Conservation (phyloP, 148 eudicot genomes). For the Vaccinium corymbosum region DNA sequence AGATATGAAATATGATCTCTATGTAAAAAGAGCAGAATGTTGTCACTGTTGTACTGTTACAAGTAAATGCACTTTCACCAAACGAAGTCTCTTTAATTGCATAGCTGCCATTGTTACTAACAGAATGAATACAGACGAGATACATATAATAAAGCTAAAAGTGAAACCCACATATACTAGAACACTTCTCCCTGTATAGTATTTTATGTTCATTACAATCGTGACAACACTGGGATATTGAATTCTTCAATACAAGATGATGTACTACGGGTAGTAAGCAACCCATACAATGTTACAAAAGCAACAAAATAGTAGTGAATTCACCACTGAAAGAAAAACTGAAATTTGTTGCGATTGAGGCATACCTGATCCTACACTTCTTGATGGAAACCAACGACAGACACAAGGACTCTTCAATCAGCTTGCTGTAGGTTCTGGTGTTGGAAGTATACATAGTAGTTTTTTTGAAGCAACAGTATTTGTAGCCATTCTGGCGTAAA, state of each 20-base stretch:
- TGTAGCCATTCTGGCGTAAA: neutral
- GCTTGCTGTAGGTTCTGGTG: conserved; percentile 11
- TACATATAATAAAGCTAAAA: neutral
- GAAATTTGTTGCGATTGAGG: neutral
- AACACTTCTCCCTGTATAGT: neutral
- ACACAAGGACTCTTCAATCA: conserved; percentile 9
- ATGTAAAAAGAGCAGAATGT: neutral
- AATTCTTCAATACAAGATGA: conserved; percentile 15
- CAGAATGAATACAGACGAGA: neutral
- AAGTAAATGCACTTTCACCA: neutral
- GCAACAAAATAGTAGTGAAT: conserved; percentile 9
- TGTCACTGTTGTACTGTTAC: neutral
- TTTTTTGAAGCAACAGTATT: neutral
- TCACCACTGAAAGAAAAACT: conserved; percentile 10
- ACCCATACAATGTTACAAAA: neutral
- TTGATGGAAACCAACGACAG: neutral
- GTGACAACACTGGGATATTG: neutral
- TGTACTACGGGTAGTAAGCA: neutral
- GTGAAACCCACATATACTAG: neutral
- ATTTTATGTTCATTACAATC: conserved; percentile 14
- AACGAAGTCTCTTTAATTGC: neutral
- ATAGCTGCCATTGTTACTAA: neutral
- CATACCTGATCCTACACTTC: conserved; percentile 5
- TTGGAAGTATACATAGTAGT: neutral
- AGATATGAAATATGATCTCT: neutral